Percentiles rank a stretch among this genome's conserved stretches.
Conservation (phyloP, 2,329 filamentous ascomycete genomes). For the Rutstroemia sp. region DNA sequence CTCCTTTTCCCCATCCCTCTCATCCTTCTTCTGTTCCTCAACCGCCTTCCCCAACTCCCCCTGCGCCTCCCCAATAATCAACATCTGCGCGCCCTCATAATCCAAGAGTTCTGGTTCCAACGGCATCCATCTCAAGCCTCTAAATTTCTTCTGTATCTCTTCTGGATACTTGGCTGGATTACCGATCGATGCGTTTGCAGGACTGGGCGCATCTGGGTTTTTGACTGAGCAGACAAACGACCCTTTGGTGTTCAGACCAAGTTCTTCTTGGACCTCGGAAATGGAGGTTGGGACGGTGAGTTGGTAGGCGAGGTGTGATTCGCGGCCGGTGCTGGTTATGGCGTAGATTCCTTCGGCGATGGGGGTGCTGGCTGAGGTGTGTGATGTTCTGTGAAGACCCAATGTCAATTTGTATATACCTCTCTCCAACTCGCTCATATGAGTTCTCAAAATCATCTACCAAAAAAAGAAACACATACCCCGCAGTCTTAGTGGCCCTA, state of each 20-base stretch:
- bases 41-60: constrained; percentile 49
- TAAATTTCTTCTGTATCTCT: constrained; percentile 66
- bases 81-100: constrained; percentile 66
- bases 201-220: constrained; percentile 66
- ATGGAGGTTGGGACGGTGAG: constrained; percentile 65
- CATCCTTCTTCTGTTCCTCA: constrained; percentile 46
- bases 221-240: constrained; percentile 75
- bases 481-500: constrained; percentile 70
- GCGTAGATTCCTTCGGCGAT: constrained; percentile 84
- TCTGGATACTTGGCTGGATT: constrained; percentile 63
- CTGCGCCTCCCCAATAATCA: constrained; percentile 66
- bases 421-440: not conserved
- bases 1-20: constrained; percentile 50
- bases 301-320: constrained; percentile 74
- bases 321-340: constrained; percentile 62
- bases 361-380: constrained; percentile 61
- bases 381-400: constrained; percentile 38
- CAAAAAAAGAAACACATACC: constrained; percentile 28
- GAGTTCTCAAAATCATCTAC: not conserved
- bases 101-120: constrained; percentile 67
- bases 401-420: not conserved
- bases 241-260: constrained; percentile 64
- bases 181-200: constrained; percentile 54
- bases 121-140: constrained; percentile 65
- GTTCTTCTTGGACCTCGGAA: constrained; percentile 64